Evolutionary conservation across 306 rosid species (phyloP).

Genomic region (Lithocarpus polystachyus): DNA sequence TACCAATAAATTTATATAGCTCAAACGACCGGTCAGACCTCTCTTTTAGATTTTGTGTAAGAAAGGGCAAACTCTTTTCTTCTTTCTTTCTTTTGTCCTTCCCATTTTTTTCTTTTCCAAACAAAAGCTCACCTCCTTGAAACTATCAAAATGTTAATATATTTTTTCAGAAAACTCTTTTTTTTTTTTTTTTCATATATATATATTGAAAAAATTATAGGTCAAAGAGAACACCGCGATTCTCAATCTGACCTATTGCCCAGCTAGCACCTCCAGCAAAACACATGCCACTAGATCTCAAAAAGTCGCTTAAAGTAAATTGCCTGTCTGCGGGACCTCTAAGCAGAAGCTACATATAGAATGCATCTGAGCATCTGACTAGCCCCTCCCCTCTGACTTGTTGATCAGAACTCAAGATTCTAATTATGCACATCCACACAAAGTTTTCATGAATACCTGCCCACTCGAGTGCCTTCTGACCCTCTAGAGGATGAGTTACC

Average conservation of each 20-base stretch:
- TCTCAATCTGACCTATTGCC: too few relatives aligned
- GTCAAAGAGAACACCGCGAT: too few relatives aligned
- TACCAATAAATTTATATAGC: not conserved
- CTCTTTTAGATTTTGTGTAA: not conserved
- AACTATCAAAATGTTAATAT: slow-evolving; percentile 11
- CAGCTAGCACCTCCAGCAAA: not conserved
- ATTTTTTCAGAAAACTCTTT: not conserved
- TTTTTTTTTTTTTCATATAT: too few relatives aligned
- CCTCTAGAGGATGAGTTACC: slow-evolving; percentile 47
- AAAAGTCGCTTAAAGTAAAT: not conserved
- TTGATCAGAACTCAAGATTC: slow-evolving; percentile 25
- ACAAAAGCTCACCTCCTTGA: slow-evolving; percentile 23
- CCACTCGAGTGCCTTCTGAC: slow-evolving; percentile 54
- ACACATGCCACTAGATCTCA: not conserved
- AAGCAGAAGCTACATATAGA: slow-evolving; percentile 17
- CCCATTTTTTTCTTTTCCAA: not conserved
- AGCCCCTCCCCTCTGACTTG: slow-evolving; percentile 16
- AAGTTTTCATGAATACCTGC: slow-evolving; percentile 42
- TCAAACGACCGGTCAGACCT: not conserved
- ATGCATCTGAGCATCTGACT: slow-evolving; percentile 10
- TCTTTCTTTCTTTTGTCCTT: not conserved
- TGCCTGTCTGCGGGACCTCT: slow-evolving; percentile 8
- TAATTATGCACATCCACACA: slow-evolving; percentile 7
- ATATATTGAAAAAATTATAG: too few relatives aligned
- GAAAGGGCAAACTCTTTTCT: not conserved